A percentile compares a stretch with the other conserved stretches of the same genome.
These are phyloP conservation scores for Boletus hoseneyae DNA, from an alignment of 1,284 basidiomycete genomes.

Conservation along the genomic window DNA sequence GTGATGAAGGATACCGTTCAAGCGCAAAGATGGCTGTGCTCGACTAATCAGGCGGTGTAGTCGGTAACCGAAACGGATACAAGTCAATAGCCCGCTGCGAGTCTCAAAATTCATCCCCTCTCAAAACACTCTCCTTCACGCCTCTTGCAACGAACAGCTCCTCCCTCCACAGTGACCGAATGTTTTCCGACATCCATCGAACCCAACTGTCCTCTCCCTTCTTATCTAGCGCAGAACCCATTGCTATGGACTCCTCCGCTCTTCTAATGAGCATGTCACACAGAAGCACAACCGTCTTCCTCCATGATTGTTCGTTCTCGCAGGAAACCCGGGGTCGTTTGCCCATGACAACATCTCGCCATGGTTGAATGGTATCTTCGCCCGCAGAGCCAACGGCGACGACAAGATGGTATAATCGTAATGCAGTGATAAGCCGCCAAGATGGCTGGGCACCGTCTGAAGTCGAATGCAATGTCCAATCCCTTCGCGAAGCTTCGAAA, in stretches of 20 bases:
- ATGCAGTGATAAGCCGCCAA: slow-evolving; percentile 66
- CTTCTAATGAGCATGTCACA: slow-evolving; percentile 37
- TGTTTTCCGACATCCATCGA: slow-evolving; percentile 33
- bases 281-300: slow-evolving; percentile 32
- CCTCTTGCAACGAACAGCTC: slow-evolving; percentile 51
- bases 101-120: slow-evolving; percentile 36
- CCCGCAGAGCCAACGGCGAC: slow-evolving; percentile 22
- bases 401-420: slow-evolving; percentile 59
- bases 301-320: slow-evolving; percentile 46
- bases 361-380: slow-evolving; percentile 40
- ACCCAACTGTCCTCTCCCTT: slow-evolving; percentile 24
- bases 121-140: slow-evolving; percentile 42
- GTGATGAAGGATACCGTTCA: neutral
- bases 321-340: slow-evolving; percentile 38
- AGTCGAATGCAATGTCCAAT: slow-evolving; percentile 68
- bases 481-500: slow-evolving; percentile 33
- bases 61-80: no score
- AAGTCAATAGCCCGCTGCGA: no score
- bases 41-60: neutral
- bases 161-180: slow-evolving; percentile 42
- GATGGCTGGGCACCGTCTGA: slow-evolving; percentile 68
- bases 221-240: neutral
- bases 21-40: slow-evolving; percentile 17
- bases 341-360: slow-evolving; percentile 58
- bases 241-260: slow-evolving; percentile 23